Percentiles rank a stretch among this genome's conserved stretches.
Conservation (phyloP, 2,329 filamentous ascomycete species). For the Fusarium armeniacum region DNA sequence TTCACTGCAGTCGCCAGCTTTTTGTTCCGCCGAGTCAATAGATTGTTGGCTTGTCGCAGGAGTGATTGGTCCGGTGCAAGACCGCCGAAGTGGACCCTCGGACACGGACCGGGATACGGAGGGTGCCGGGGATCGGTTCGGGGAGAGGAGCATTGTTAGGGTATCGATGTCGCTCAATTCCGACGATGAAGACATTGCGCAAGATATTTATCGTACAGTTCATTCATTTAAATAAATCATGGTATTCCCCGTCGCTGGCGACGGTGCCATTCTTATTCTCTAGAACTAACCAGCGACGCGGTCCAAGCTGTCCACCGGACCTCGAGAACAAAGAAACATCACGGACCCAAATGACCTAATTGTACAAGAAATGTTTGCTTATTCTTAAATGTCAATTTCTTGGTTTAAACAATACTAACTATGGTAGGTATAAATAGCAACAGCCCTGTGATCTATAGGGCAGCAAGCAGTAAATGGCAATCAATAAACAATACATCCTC, state of each 20-base stretch:
- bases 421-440: slow-evolving; percentile 33
- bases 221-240: neutral
- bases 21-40: too few relatives aligned
- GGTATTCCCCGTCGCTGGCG: neutral
- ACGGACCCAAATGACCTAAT: slow-evolving; percentile 15
- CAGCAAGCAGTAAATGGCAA: slow-evolving; percentile 11
- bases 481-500: slow-evolving; percentile 30
- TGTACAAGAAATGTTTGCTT: neutral
- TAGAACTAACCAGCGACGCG: neutral
- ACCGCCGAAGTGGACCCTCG: slow-evolving; percentile 23
- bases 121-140: slow-evolving; percentile 36
- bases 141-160: slow-evolving; percentile 16
- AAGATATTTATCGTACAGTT: neutral
- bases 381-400: slow-evolving; percentile 20
- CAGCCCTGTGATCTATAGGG: slow-evolving; percentile 19
- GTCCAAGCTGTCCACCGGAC: slow-evolving; percentile 2
- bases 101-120: slow-evolving; percentile 28
- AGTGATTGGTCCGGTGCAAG: neutral
- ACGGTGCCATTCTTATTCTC: slow-evolving; percentile 3
- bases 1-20: accelerated
- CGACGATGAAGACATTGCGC: neutral
- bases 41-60: neutral
- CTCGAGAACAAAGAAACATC: slow-evolving; percentile 7
- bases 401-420: slow-evolving; percentile 36
- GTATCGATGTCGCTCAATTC: neutral